phyloP scores from a whole-genome alignment of 805 yeast genomes.

The Spathaspora arborariae region DNA sequence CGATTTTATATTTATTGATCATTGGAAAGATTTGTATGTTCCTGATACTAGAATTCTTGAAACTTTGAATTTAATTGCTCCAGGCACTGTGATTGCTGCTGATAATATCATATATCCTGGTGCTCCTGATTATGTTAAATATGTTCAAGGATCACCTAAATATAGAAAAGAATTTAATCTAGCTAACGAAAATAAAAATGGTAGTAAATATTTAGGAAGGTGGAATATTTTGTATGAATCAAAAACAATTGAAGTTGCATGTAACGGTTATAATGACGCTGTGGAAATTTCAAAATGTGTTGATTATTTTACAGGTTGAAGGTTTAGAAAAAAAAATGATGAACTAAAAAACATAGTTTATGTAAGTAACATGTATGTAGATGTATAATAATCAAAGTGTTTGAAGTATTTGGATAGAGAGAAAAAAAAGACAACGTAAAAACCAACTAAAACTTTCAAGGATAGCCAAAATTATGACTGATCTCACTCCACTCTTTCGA shows the following conservation, averaged over 20 bases:
- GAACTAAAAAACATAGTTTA: background rate
- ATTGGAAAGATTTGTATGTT: conserved; percentile 33
- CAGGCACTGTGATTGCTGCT: conserved; percentile 37
- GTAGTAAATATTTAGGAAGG: conserved; percentile 27
- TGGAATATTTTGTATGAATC: conserved; percentile 42
- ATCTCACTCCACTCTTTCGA: conserved; percentile 45
- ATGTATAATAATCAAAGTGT: background rate
- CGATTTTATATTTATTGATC: conserved; percentile 41
- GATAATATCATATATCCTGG: conserved; percentile 36
- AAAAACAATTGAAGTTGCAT: conserved; percentile 16
- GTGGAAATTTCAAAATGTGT: conserved; percentile 30
- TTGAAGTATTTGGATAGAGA: background rate
- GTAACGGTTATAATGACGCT: conserved; percentile 18
- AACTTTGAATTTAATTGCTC: conserved; percentile 32
- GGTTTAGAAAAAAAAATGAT: background rate
- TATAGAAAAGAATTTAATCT: conserved; percentile 29
- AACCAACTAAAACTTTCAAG: background rate
- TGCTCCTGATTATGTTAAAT: conserved; percentile 35
- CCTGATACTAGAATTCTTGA: conserved; percentile 43
- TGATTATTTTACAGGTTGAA: conserved; percentile 24
- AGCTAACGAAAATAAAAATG: conserved; percentile 21
- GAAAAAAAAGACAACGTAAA: background rate
- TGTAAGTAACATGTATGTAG: background rate
- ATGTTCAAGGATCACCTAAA: conserved; percentile 35
- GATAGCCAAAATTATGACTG: conserved; percentile 31